Evolutionary conservation across 805 yeast genomes (phyloP), one percentile per base, ranked within the genome.

Genomic region (Hanseniaspora nectarophila): DNA sequence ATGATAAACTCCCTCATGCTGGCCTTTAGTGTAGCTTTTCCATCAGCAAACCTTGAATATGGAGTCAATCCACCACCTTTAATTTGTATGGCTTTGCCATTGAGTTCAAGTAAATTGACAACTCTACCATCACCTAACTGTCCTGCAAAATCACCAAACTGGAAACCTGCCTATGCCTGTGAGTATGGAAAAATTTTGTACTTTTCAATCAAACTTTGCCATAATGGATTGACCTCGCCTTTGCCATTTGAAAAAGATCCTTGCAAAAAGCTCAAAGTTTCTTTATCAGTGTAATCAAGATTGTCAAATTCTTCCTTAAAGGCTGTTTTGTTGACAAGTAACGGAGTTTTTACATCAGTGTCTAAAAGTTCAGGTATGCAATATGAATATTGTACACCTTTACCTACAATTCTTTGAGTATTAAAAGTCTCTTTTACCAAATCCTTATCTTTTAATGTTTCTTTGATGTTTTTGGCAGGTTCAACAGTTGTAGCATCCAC

Each of bases 71-170:
- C 98, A 3, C 92, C 79, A 0, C 98, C 98, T 68, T 90, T 90
- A 56, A 90, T 67, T 67, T 90, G 97, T 2, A 90, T 58, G 2
- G 63, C 59, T 38, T 65, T 64, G 40, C 28, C 45, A 1, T 43
- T 53, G 0, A 82, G 67, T 57, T 85, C 90, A 67, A 90, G 89
- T 43, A 90, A 67, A 60, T 84, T 86, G 6, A 81, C 75, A 1
- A 87, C 96, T 55, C 98, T 70, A 1, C 98, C 98, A 64, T 90
- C 98, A 6, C 98, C 98, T 56, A 90, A 69, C 65, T 92, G 98
- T 2, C 97, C 97, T 0, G 97, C 97, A 77, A 90, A 90, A 57
- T 77, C 78, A 2, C 98, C 97, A 70, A 92, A 90, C 62, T 90
- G 98, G 73, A 82, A 87, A 0, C 98, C 98, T 1, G 97, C 95